Evolutionary conservation across 495 filamentous ascomycete species (phyloP).

Genomic region (Aspergillus ostianus): DNA sequence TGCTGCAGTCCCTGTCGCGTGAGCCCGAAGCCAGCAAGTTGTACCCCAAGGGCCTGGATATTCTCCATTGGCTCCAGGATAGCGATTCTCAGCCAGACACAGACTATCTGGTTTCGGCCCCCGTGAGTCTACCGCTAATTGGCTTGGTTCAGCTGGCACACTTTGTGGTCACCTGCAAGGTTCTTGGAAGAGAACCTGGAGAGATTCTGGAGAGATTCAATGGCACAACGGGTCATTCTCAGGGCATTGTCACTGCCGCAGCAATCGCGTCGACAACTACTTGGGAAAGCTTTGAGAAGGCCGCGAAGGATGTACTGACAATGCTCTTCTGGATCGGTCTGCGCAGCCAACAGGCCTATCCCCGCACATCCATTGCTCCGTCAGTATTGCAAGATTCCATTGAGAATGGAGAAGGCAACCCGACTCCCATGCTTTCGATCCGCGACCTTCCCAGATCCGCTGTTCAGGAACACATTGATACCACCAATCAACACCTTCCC

Average conservation of each 20-base stretch:
- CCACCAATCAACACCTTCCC: slow-evolving; percentile 93
- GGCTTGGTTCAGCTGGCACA: slow-evolving; percentile 93
- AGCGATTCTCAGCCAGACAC: slow-evolving; percentile 86
- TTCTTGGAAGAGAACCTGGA: slow-evolving; percentile 81
- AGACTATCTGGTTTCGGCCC: slow-evolving; percentile 94
- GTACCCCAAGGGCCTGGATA: slow-evolving; percentile 91
- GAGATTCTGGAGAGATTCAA: slow-evolving; percentile 75
- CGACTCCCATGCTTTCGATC: slow-evolving; percentile 97
- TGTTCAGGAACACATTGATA: slow-evolving; percentile 91
- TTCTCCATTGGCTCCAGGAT: slow-evolving; percentile 87
- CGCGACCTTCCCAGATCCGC: slow-evolving; percentile 81
- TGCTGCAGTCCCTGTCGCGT: slow-evolving; percentile 78
- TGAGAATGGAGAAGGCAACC: slow-evolving; percentile 88
- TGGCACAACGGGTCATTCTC: slow-evolving; percentile 94
- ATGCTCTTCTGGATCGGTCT: slow-evolving; percentile 99
- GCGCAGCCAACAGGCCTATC: slow-evolving; percentile 97
- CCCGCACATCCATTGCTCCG: slow-evolving; percentile 89
- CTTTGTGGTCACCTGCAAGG: slow-evolving; percentile 88
- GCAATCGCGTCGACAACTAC: slow-evolving; percentile 80
- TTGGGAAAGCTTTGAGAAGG: slow-evolving; percentile 85
- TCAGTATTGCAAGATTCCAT: slow-evolving; percentile 88
- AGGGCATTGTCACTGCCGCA: slow-evolving; percentile 93
- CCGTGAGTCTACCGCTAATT: slow-evolving; percentile 95
- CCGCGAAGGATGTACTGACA: slow-evolving; percentile 73
- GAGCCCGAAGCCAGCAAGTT: slow-evolving; percentile 89